Evolutionary conservation across 1,284 basidiomycete species (phyloP), one percentile per base, ranked within the genome.

Genomic region (Sanguinoderma infundibulare): DNA sequence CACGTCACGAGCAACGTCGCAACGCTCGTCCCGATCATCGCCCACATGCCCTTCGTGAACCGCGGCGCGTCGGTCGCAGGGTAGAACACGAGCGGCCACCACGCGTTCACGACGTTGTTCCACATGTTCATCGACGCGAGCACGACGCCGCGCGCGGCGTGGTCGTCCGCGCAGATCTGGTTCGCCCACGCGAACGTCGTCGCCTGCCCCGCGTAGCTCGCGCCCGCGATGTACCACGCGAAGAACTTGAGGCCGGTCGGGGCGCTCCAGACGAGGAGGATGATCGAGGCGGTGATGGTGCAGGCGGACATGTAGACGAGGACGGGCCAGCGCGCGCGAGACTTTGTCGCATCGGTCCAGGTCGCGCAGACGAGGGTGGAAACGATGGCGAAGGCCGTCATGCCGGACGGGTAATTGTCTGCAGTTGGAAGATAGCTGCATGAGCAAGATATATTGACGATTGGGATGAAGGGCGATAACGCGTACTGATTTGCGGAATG

Each of bases 51-150:
- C 63, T 83, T 88, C 8, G 69, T 79, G 71, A 90, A 89, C 34
- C 76, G 75, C 15, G 87, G 87, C 15, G 86, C 87, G 61, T 89
- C 87, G 14, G 86, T 87, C 2, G 87, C 86, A 24, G 81, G 82
- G 70, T 89, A 89, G 72, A 90, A 86, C 8, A 90, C 79, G 17
- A 89, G 77, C 42, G 86, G 81, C 87, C 86, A 89, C 86, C 87
- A 89, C 5, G 86, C 86, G 69, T 90, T 90, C 50, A 90, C 73
- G 30, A 79, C 86, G 67, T 89, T 89, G 74, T 86, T 89, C 84
- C 86, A 88, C 87, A 88, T 88, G 68, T 87, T 88, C 87, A 89
- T 90, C 8, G 87, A 89, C 34, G 85, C 87, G 32, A 89, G 78
- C 17, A 90, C 87, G 50, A 90, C 78, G 17, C 79, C 85, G 36